These are phyloP conservation scores for Sporodiniella umbellata DNA, from an alignment of 371 early-diverging fungal genomes.

Conservation along the genomic window DNA sequence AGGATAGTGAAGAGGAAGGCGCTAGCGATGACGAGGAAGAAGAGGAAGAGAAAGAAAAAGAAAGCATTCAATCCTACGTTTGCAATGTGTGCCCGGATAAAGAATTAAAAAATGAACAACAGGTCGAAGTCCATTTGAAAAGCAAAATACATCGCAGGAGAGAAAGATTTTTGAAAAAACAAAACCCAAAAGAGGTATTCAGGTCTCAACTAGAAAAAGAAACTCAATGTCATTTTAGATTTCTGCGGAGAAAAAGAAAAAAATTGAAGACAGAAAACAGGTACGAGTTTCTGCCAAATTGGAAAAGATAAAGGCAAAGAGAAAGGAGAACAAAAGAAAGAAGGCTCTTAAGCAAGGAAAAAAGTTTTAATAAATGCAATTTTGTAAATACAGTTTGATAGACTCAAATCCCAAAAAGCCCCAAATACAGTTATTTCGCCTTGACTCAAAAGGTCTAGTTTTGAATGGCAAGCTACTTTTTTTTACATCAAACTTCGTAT, in stretches of 20 bases:
- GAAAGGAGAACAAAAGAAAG: neutral
- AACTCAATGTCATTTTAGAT: neutral
- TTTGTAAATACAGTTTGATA: neutral
- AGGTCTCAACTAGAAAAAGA: too few relatives aligned
- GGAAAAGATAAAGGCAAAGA: neutral
- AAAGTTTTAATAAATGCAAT: neutral
- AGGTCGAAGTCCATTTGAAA: slow-evolving; percentile 31
- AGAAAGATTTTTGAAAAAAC: slow-evolving; percentile 14
- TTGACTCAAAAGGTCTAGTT: too few relatives aligned
- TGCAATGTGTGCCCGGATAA: slow-evolving; percentile 35
- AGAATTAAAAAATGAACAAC: slow-evolving; percentile 19
- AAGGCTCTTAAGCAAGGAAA: neutral
- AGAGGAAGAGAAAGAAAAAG: slow-evolving; percentile 14
- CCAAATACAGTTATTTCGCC: too few relatives aligned
- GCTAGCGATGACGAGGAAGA: slow-evolving; percentile 12
- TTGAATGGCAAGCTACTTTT: too few relatives aligned
- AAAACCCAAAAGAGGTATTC: neutral
- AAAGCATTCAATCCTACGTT: slow-evolving; percentile 11
- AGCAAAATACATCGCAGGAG: slow-evolving; percentile 24
- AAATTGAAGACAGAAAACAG: neutral
- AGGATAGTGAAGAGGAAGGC: slow-evolving; percentile 5
- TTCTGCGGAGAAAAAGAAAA: neutral
- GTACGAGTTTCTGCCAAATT: neutral
- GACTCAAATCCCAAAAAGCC: too few relatives aligned
- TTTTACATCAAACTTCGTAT: too few relatives aligned